Evolutionary conservation across 129 eudicot genomes (phyloP), one percentile per base, ranked within the genome.

Genomic region (Centaurea solstitialis): DNA sequence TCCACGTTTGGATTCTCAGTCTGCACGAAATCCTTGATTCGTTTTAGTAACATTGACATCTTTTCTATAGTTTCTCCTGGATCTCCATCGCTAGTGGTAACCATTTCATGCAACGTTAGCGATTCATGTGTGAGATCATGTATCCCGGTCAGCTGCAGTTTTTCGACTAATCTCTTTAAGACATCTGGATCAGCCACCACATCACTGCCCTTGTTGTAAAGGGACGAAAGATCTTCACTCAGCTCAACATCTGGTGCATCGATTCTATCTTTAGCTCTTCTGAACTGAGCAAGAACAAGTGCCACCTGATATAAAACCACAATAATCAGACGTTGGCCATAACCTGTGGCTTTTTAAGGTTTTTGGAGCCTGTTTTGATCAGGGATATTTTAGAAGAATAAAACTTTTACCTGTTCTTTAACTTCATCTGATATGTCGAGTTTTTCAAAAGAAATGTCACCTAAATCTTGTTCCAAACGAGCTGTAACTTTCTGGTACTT

Each of bases 341-440:
- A 15, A 38, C 3, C 23, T 17, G 22, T 6, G 59, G 66, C 11
- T 22, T 23, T 47, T 18, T n/a, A 53, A 33, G 22, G 76, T 15
- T 53, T 78, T 9, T 15, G 37, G 74, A 67, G 65, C 74, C 73
- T 65, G 17, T 65, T 59, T 64, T 66, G 68, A 59, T 8, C 65
- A n/a, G 18, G 65, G 39, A 7, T 61, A 59, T n/a, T n/a, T n/a
- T 77, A 33, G 8, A 28, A 62, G 65, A 68, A 62, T 37, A 64
- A n/a, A 10, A 11, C 21, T 43, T 22, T 50, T 62, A 94, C 98
- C 96, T 94, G 97, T 85, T 94, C 98, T 82, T 94, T 91, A 30
- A 94, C 93, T 87, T 94, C 98, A 74, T 92, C 98, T 20, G 98
- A 92, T 76, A 94, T 91, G 83, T 92, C 96, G 75, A 94, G 97